A percentile compares a stretch with the other conserved stretches of the same genome.
Evolutionary conservation across 2,329 filamentous ascomycete species (phyloP).

Genomic region (Huntiella bhutanensis): DNA sequence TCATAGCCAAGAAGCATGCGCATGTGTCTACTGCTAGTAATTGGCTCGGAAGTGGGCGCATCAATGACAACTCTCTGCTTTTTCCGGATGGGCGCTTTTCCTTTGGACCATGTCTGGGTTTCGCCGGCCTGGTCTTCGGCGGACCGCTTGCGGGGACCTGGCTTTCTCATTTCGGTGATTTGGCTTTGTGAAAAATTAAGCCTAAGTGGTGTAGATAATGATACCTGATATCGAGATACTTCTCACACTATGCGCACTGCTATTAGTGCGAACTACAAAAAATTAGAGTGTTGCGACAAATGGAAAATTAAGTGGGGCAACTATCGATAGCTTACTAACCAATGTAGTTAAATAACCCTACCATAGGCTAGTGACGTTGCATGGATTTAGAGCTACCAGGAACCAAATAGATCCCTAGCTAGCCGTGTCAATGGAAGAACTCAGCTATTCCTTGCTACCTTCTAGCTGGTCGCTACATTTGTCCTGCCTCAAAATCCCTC

Average conservation of each 20-base stretch:
- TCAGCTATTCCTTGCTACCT: too few relatives aligned
- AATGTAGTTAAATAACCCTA: neutral
- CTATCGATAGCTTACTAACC: slow-evolving; percentile 11
- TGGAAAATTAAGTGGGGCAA: slow-evolving; percentile 10
- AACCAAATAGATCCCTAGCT: too few relatives aligned
- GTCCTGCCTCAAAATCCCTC: too few relatives aligned
- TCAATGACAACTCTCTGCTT: slow-evolving; percentile 38
- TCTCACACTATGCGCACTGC: neutral
- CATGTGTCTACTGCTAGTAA: slow-evolving; percentile 46
- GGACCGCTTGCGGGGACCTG: too few relatives aligned
- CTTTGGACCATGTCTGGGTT: slow-evolving; percentile 4
- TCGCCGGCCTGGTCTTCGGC: neutral
- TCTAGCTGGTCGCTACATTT: too few relatives aligned
- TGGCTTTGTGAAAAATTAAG: too few relatives aligned
- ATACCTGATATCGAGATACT: too few relatives aligned
- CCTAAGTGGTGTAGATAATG: too few relatives aligned
- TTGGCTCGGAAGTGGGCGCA: slow-evolving; percentile 38
- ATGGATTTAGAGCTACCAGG: too few relatives aligned
- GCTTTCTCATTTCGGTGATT: too few relatives aligned
- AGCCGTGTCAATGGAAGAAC: too few relatives aligned
- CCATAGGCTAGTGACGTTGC: neutral
- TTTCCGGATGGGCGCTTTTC: slow-evolving; percentile 20
- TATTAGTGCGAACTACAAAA: neutral
- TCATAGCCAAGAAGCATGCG: slow-evolving; percentile 50
- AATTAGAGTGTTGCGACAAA: slow-evolving; percentile 8